phyloP scores from a whole-genome alignment of 2,329 filamentous ascomycete species.

The Fusarium sterilihyphosum region DNA sequence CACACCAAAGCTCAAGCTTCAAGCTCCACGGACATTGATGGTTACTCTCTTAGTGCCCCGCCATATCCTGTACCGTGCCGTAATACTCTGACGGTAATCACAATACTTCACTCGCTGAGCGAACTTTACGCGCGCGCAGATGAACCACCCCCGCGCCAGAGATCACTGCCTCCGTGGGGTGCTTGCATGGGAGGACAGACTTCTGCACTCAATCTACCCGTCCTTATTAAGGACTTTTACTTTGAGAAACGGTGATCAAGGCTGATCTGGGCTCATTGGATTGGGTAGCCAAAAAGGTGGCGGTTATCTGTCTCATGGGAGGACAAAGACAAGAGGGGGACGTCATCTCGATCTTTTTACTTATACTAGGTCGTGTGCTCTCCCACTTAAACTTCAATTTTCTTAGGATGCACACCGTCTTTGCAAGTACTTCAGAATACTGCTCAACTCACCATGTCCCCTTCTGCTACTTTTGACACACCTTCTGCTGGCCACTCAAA shows the following conservation, averaged over 20 bases:
- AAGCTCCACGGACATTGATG: constrained; percentile 11
- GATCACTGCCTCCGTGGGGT: constrained; percentile 11
- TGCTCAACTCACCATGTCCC: constrained; percentile 39
- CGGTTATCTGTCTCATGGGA: constrained; percentile 24
- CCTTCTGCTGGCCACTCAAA: constrained; percentile 12
- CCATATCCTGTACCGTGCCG: constrained; percentile 1
- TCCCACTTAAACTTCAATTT: constrained; percentile 3
- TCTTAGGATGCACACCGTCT: constrained; percentile 15
- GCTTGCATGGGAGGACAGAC: constrained; percentile 23
- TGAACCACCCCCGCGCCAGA: constrained; percentile 23
- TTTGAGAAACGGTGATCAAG: constrained; percentile 27
- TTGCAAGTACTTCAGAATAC: constrained; percentile 15
- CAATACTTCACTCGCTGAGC: background rate
- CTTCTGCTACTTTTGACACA: constrained; percentile 41
- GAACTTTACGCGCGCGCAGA: background rate
- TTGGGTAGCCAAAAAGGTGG: constrained; percentile 29
- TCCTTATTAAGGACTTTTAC: constrained; percentile 32
- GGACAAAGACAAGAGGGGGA: constrained; percentile 21
- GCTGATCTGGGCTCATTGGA: constrained; percentile 20
- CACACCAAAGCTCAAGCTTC: background rate
- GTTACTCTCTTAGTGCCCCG: constrained; percentile 17
- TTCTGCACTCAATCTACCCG: constrained; percentile 12
- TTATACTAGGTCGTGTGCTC: constrained; percentile 23
- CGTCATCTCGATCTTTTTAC: constrained; percentile 33
- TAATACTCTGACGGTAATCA: background rate